phyloP scores from a whole-genome alignment of 148 eudicot species.

The Diospyros lotus region DNA sequence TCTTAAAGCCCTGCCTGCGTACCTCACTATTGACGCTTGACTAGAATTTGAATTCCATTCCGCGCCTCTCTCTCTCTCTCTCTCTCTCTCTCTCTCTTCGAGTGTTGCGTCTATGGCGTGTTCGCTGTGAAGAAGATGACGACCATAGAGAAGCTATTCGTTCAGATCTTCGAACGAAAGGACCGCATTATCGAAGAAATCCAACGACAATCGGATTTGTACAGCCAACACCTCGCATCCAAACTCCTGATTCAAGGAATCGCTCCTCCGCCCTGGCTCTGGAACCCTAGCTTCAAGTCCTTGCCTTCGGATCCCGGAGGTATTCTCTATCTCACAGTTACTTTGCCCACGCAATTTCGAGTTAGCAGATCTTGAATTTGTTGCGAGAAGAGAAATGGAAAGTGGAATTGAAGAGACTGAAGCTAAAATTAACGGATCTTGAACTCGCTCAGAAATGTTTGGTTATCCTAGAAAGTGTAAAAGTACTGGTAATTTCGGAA shows the following conservation, averaged over 20 bases:
- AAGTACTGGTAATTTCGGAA: too few species aligned
- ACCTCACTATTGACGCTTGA: too few species aligned
- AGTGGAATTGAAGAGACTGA: not conserved
- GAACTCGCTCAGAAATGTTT: too few species aligned
- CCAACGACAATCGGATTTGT: constrained; percentile 52
- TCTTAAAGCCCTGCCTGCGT: too few species aligned
- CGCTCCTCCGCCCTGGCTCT: constrained; percentile 64
- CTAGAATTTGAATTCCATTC: too few species aligned
- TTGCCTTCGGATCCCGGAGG: constrained; percentile 24
- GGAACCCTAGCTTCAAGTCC: constrained; percentile 30
- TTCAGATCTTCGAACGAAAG: constrained; percentile 69
- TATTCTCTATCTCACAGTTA: not conserved
- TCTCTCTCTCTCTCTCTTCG: not conserved
- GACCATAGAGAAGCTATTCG: constrained; percentile 70
- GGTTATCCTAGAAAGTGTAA: too few species aligned
- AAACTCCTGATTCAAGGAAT: constrained; percentile 64
- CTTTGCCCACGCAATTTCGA: not conserved
- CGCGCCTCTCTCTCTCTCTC: not conserved
- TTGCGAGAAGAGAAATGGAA: not conserved
- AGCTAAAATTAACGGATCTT: not conserved
- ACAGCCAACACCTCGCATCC: constrained; percentile 65
- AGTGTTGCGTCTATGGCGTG: not conserved
- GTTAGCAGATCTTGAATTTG: not conserved
- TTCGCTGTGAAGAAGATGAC: constrained; percentile 27
- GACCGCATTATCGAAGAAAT: constrained; percentile 45